Conservation (phyloP, 345 rosid genomes). For the Ceriops decandra region DNA sequence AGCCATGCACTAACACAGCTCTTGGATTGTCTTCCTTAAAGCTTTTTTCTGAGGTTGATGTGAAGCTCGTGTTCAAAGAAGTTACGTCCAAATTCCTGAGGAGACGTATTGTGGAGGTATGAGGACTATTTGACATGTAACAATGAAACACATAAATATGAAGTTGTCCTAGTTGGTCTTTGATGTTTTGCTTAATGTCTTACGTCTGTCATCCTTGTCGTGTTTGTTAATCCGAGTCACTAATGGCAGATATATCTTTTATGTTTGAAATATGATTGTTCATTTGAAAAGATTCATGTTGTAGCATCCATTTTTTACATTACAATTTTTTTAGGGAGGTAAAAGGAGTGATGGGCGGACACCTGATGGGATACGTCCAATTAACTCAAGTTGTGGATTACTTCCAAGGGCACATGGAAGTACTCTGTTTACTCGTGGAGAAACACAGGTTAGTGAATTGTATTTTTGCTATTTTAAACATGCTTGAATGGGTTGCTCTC, state of each 20-base stretch:
- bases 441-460: slow-evolving; percentile 72
- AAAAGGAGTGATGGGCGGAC: slow-evolving; percentile 96
- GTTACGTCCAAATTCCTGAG: slow-evolving; percentile 82
- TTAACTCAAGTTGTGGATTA: slow-evolving; percentile 80
- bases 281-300: not conserved
- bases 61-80: slow-evolving; percentile 95
- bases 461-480: slow-evolving; percentile 3
- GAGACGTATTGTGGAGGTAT: slow-evolving; percentile 91
- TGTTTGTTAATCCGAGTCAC: not conserved
- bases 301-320: slow-evolving; percentile 14
- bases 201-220: not conserved
- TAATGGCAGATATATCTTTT: not conserved
- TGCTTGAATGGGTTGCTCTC: not conserved
- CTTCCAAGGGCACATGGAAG: slow-evolving; percentile 99
- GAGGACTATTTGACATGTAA: slow-evolving; percentile 1
- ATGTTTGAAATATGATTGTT: slow-evolving; percentile 14
- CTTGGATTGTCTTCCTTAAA: slow-evolving; percentile 29
- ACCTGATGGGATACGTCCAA: slow-evolving; percentile 74
- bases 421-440: slow-evolving; percentile 99
- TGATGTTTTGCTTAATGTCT: not conserved
- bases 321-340: slow-evolving; percentile 58
- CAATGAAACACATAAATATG: not conserved
- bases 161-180: not conserved
- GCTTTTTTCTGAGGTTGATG: slow-evolving; percentile 92
- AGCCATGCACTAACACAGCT: slow-evolving; percentile 16